A percentile compares a stretch with the other conserved stretches of the same genome.
Conservation (phyloP, 2,329 filamentous ascomycete genomes). For the Pyricularia grisea region DNA sequence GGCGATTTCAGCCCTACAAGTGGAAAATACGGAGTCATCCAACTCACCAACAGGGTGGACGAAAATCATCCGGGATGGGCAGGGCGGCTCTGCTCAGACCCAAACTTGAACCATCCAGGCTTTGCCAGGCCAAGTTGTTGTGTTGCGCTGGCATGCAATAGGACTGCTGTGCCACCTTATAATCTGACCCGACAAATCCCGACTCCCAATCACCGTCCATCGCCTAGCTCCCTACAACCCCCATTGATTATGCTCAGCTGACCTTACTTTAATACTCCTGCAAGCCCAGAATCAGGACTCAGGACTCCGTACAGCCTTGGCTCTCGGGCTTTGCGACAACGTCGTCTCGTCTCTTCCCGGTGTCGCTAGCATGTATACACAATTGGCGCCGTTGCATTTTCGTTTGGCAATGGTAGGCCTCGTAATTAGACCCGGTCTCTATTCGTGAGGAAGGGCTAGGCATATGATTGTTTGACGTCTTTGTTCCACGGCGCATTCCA, state of each 20-base stretch:
- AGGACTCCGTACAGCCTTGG: not conserved
- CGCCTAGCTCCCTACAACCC: not conserved
- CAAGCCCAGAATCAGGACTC: not conserved
- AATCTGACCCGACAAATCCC: not conserved
- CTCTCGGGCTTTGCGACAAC: not conserved
- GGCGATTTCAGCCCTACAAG: not conserved
- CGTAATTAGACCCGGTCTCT: not conserved
- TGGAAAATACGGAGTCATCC: not conserved
- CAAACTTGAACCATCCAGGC: too few relatives aligned
- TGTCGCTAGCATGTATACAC: not conserved
- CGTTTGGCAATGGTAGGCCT: not conserved
- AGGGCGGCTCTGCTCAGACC: not conserved
- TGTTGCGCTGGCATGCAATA: not conserved
- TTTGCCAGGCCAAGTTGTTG: too few relatives aligned
- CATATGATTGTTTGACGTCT: not conserved
- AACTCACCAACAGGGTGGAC: not conserved
- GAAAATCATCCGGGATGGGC: not conserved
- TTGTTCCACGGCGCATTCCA: not conserved
- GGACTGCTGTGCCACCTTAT: not conserved
- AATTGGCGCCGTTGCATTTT: not conserved
- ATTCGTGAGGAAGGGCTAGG: not conserved
- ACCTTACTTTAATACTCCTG: not conserved
- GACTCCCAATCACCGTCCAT: not conserved
- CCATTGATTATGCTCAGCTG: not conserved
- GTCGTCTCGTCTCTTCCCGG: not conserved